These are phyloP conservation scores for Aspergillus transmontanensis DNA, from an alignment of 2,329 filamentous ascomycete species.

Conservation along the genomic window DNA sequence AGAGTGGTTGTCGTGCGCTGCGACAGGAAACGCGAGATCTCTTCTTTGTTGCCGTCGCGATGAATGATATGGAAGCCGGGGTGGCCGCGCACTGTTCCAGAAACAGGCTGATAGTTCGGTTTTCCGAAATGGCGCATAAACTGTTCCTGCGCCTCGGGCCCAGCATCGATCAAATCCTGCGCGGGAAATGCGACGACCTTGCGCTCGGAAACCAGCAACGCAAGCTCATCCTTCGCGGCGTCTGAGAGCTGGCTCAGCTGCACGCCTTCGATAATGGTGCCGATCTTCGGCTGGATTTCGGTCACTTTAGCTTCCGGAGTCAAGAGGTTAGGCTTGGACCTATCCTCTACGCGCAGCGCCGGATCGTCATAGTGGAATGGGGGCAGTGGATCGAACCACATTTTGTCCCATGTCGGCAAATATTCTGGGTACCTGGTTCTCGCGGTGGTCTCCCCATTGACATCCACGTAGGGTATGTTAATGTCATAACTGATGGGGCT, in stretches of 20 bases:
- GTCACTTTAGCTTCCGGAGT: conserved; percentile 32
- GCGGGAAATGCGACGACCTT: conserved; percentile 56
- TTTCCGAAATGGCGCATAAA: conserved; percentile 52
- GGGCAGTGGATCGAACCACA: conserved; percentile 50
- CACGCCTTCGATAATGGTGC: conserved; percentile 46
- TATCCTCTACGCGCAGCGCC: conserved; percentile 47
- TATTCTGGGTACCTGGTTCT: conserved; percentile 49
- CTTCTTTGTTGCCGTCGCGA: conserved; percentile 47
- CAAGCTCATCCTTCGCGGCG: conserved; percentile 54
- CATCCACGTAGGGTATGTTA: conserved; percentile 52
- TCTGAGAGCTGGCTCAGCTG: conserved; percentile 52
- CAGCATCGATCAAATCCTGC: conserved; percentile 52
- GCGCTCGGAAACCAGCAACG: conserved; percentile 70
- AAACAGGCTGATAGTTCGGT: conserved; percentile 49
- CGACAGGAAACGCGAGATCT: conserved; percentile 47
- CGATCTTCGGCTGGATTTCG: conserved; percentile 47
- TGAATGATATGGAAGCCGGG: conserved; percentile 52
- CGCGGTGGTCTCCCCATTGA: conserved; percentile 39
- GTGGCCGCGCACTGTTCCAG: conserved; percentile 43
- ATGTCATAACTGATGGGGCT: conserved; percentile 49
- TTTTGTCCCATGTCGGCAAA: conserved; percentile 50
- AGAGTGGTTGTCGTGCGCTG: conserved; percentile 50
- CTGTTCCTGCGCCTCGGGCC: conserved; percentile 45
- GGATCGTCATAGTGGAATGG: conserved; percentile 51
- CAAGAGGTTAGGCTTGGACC: conserved; percentile 41